Base-by-base conservation (phyloP, 2,329 filamentous ascomycete species). In the Aspergillus unguis region DNA sequence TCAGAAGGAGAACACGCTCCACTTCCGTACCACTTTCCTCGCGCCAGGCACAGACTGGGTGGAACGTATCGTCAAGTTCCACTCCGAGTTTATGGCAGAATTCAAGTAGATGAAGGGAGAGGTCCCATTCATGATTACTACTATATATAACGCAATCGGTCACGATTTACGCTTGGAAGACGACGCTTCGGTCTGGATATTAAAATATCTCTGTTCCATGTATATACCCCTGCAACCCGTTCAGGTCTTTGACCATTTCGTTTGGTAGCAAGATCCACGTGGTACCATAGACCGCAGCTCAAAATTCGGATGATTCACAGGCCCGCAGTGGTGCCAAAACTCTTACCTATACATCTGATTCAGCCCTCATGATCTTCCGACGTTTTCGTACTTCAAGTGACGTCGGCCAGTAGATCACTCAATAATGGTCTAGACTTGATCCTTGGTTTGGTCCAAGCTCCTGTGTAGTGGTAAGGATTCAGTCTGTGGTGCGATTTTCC, bases 31-130 rank as follows among this genome's bases (percentile, higher is more conserved):
- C 3, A 99, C 94, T 1, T 99, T 99, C 80, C 78, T 99, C 37
- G 92, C 94, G 0, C 94, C 94, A 0, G 94, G 94, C 10, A 97
- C 92, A 1, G 92, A 96, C 64, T 99, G 94, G 94, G 86, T 95
- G 5, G 85, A 86, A 45, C 82, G 86, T 60, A 90, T 97, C 62
- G 83, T 87, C 62, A 88, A 90, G 74, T 99, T 99, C 77, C 94
- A 99, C 77, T 77, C 85, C 73, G 85, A 88, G 57, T 99, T 99
- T 66, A 88, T 97, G 85, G 81, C 87, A 46, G 83, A 96, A 80
- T 96, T 70, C 53, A 61, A 66, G 45, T 68, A 57, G 57, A 42
- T n/a, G n/a, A 11, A 26, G 31, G 23, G 33, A 40, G 40, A 6
- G 25, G 28, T n/a, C 17, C 38, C 33, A 25, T 40, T 38, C 42